A percentile compares a stretch with the other conserved stretches of the same genome.
These are phyloP conservation scores for Plasmodium malariae DNA, from an alignment of 169 alveolate genomes.

Conservation along the genomic window DNA sequence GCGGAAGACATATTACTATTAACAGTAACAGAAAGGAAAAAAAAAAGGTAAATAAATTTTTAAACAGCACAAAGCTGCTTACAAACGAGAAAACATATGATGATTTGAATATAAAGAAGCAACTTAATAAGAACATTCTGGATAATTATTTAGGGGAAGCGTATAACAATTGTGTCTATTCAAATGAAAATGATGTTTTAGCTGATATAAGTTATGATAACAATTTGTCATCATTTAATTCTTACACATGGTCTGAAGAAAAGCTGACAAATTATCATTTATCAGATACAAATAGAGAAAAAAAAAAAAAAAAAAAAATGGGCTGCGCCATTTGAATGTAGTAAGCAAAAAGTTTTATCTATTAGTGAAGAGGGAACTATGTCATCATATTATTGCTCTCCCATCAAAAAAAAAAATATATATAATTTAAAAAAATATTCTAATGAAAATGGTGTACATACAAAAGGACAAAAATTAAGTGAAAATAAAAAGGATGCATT, in stretches of 20 bases:
- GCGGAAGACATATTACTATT: too few species aligned
- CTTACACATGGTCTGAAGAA: background rate
- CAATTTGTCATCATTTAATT: background rate
- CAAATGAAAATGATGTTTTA: background rate
- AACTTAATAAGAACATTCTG: background rate
- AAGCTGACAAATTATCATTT: background rate
- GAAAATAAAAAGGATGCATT: background rate
- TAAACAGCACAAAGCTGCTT: background rate
- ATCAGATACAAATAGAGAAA: background rate
- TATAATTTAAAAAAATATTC: too few species aligned
- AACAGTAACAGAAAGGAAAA: too few species aligned
- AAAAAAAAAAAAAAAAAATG: too few species aligned
- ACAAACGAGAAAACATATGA: background rate
- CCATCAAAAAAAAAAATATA: background rate
- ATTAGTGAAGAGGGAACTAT: too few species aligned
- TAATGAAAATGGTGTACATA: background rate
- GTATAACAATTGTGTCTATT: background rate
- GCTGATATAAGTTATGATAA: background rate
- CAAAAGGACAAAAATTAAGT: background rate
- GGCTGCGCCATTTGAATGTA: too few species aligned
- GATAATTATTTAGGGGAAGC: slow-evolving; percentile 6
- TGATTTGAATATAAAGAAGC: background rate
- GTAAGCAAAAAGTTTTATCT: too few species aligned
- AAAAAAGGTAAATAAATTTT: background rate
- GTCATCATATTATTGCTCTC: too few species aligned